phyloP scores from a whole-genome alignment of 345 rosid genomes.

The Rubroshorea leprosula region DNA sequence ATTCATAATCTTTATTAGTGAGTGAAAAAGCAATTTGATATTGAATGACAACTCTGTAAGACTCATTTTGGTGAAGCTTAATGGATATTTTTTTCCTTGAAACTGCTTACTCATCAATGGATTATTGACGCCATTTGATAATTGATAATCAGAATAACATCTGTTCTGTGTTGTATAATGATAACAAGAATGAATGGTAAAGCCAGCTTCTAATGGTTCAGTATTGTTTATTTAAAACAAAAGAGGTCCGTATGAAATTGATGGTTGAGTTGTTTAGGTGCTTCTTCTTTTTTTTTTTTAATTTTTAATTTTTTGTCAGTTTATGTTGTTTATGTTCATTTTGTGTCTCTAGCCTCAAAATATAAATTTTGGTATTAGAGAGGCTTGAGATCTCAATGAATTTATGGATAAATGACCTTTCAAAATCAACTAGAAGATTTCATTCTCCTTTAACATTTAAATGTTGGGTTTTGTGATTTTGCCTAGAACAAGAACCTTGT shows the following conservation, averaged over 20 bases:
- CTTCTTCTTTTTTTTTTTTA: neutral
- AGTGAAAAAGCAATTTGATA: neutral
- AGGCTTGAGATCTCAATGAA: neutral
- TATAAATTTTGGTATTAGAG: no score
- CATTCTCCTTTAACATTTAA: no score
- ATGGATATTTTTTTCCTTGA: neutral
- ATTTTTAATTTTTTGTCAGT: neutral
- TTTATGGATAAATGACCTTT: neutral
- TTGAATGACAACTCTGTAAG: neutral
- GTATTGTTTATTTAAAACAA: neutral
- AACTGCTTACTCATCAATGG: neutral
- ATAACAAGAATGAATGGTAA: no score
- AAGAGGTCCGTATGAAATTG: neutral
- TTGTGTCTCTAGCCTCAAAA: no score
- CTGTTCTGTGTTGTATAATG: no score
- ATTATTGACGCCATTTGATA: neutral
- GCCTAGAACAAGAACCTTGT: no score
- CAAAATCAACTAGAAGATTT: no score
- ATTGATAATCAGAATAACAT: no score
- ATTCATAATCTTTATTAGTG: neutral
- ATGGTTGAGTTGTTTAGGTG: neutral
- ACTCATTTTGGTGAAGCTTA: constrained; percentile 1
- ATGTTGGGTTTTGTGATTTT: neutral
- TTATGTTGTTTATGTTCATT: neutral
- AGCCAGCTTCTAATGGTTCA: neutral